Evolutionary conservation across 805 yeast species (phyloP), one percentile per base, ranked within the genome.

Genomic region (Jamesozyma jinghongensis): DNA sequence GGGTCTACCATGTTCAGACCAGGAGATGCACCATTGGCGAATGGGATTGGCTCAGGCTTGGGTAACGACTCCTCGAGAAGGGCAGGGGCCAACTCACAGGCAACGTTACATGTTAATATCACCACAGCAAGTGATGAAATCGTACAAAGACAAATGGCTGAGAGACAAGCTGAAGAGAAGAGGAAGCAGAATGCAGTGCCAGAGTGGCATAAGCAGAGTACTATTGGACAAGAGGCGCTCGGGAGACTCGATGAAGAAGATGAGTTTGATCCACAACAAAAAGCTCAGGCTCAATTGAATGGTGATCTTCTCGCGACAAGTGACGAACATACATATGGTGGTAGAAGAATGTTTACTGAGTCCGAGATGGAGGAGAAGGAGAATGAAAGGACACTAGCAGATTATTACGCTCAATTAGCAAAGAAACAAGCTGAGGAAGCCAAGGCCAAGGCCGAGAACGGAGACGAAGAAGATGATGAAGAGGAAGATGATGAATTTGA

Each of bases 181-280:
- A 61, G 88, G 61, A 81, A 83, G 56, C 96, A 90, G 61, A 92
- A 92, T 59, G 96, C 96, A 3, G 70, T 92, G 50, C 99, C 99
- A 6, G 81, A 92, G 22, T 92, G 99, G 99, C 95, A 92, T 59
- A 77, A 82, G 48, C 81, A 81, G 51, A 78, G 90, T 56, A 88
- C 99, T 0, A 90, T 90, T 49, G 95, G 95, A 35, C 70, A 79
- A 50, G 62, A 71, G 12, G 69, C 72, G 3, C 60, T 75, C 43
- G 84, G 80, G 43, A 72, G 67, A 47, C 52, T 77, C 43, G 80
- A 73, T 47, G 68, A 65, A 34, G 77, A 69, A 28, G 81, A 73
- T 40, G 68, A 64, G 33, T 54, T 56, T 19, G 59, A 54, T 47
- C 61, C 59, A 16, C 51, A 48, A 34, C 48, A 49, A 4, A 52